Base-by-base conservation (phyloP, 2,329 filamentous ascomycete species). In the Leptographium wingfieldii region DNA sequence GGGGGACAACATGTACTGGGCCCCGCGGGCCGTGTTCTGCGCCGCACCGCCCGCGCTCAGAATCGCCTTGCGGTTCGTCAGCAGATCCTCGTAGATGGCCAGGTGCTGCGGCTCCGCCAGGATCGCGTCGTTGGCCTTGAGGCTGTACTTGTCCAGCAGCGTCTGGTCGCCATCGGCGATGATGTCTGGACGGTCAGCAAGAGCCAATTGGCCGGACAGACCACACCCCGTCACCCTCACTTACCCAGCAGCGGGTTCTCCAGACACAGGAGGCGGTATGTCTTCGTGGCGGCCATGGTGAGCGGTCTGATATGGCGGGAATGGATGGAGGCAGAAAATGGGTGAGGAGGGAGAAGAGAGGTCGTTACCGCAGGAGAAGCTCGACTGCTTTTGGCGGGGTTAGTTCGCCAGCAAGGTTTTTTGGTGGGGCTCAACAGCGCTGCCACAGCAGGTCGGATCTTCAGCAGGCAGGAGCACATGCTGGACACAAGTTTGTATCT, bases 101-200 rank as follows among this genome's bases (percentile, higher is more conserved):
- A 87, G 80, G 77, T 99, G 94, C 80, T 95, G 87, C 71, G 90
- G 84, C 74, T 95, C 90, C 60, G 92, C 92, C 63, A 99, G 89
- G 73, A 99, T 96, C 69, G 94, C 94, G 74, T 99, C 92, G 78
- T 99, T 96, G 73, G 87, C 81, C 81, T 99, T 96, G 69, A 99
- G 82, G 62, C 78, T 85, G 73, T 99, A 99, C 81, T 96, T 95
- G 67, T 92, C 79, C 63, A 99, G 88, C 60, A 97, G 85, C 35
- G 84, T 85, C 68, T 92, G 81, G 74, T 92, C 83, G 68, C 91
- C 95, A 68, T 78, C 69, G 68, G 87, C 94, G 77, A 96, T 92
- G 73, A 99, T 99, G 73, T 99, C 89, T 92, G 60, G 48, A 12
- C 6, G 19, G 16, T 19, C 16, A 46, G 43, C 43, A 46, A 2